Percentiles rank a stretch among this genome's conserved stretches.
Evolutionary conservation across 2,329 filamentous ascomycete genomes (phyloP).

Genomic region (Akanthomyces lecanii): DNA sequence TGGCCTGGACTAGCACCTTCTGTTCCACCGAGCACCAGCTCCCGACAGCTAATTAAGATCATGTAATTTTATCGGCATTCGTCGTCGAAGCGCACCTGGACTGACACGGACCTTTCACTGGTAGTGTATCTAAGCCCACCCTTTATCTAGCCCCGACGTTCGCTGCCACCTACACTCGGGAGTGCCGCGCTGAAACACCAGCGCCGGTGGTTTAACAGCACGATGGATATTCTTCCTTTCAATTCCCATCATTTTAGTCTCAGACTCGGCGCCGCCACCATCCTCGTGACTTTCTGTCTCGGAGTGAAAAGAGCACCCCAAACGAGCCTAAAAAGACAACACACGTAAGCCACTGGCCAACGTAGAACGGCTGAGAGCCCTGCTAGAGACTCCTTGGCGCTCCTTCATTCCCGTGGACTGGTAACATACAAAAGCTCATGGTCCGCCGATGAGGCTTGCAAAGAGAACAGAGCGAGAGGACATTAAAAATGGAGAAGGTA

Average conservation of each 20-base stretch:
- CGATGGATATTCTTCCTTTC: not conserved
- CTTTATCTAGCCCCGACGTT: not conserved
- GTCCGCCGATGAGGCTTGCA: not conserved
- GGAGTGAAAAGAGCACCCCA: not conserved
- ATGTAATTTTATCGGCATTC: no score
- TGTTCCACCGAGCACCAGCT: no score
- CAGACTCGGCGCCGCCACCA: not conserved
- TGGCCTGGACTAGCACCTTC: no score
- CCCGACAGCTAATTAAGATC: no score
- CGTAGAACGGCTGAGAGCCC: not conserved
- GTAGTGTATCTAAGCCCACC: not conserved
- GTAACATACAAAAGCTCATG: not conserved
- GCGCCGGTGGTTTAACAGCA: no score
- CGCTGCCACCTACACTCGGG: not conserved
- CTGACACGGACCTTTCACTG: not conserved
- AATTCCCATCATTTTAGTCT: not conserved
- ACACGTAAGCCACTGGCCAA: conserved; percentile 3
- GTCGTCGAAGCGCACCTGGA: not conserved
- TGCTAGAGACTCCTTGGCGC: not conserved
- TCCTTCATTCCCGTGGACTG: not conserved
- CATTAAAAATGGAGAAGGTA: conserved; percentile 1
- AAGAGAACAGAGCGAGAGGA: not conserved
- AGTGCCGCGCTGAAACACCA: not conserved
- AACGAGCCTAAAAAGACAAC: not conserved
- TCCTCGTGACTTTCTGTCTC: not conserved